Evolutionary conservation across 2,329 filamentous ascomycete genomes (phyloP).

Genomic region (Penicillium sp.): DNA sequence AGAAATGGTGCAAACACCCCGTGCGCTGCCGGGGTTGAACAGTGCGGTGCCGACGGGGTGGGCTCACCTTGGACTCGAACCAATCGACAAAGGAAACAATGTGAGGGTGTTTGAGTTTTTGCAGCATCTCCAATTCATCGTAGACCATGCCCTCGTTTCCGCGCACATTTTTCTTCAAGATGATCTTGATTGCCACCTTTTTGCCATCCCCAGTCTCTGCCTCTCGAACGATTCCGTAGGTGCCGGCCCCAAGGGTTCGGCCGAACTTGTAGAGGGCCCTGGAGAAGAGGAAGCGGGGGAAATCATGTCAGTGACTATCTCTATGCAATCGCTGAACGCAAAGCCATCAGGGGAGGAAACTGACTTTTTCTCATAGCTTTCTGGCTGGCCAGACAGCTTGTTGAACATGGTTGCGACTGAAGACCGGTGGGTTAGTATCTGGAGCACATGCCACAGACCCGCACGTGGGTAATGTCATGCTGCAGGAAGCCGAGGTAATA

Average conservation of each 20-base stretch:
- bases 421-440: constrained; percentile 8
- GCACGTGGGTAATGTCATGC: too few species aligned
- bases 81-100: constrained; percentile 98
- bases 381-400: constrained; percentile 91
- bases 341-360: constrained; percentile 16
- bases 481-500: too few species aligned
- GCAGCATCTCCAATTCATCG: constrained; percentile 90
- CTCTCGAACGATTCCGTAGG: constrained; percentile 96
- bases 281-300: constrained; percentile 10
- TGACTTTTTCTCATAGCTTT: constrained; percentile 98
- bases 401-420: constrained; percentile 85
- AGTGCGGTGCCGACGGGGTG: neutral
- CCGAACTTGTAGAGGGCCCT: constrained; percentile 88
- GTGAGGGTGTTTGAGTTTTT: constrained; percentile 83
- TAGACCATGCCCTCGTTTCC: constrained; percentile 98
- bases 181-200: constrained; percentile 96
- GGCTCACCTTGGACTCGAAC: constrained; percentile 88
- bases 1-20: constrained; percentile 6
- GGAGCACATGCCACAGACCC: neutral
- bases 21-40: too few species aligned
- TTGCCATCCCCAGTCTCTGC: constrained; percentile 70
- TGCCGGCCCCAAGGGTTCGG: constrained; percentile 88
- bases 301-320: too few species aligned
- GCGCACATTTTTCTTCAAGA: constrained; percentile 98
- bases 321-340: too few species aligned